These are phyloP conservation scores for Leptographium galeiforme DNA, from an alignment of 2,329 filamentous ascomycete genomes.

Conservation along the genomic window DNA sequence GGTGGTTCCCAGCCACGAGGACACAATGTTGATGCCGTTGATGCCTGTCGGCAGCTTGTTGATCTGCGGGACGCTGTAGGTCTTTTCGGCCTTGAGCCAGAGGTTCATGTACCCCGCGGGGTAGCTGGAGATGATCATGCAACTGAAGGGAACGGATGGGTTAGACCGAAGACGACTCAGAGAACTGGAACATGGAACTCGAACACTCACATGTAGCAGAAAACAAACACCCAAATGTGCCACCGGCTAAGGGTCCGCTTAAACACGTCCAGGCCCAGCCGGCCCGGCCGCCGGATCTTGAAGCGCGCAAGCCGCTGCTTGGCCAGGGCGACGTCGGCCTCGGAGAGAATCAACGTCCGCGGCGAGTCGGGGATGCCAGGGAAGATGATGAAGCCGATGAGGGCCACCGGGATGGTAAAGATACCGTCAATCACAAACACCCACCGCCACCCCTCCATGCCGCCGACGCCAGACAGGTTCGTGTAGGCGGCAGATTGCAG, in stretches of 20 bases:
- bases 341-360: neutral
- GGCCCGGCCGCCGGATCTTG: conserved; percentile 23
- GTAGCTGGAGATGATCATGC: conserved; percentile 31
- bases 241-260: conserved; percentile 31
- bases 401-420: conserved; percentile 40
- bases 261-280: conserved; percentile 27
- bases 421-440: conserved; percentile 41
- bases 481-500: conserved; percentile 40
- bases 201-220: conserved; percentile 30
- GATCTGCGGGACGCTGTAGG: conserved; percentile 32
- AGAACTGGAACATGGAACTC: neutral
- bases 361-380: conserved; percentile 25
- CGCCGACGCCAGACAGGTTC: conserved; percentile 34
- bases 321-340: neutral
- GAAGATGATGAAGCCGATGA: conserved; percentile 34
- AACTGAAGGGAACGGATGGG: conserved; percentile 12
- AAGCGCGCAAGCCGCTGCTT: conserved; percentile 19
- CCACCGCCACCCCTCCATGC: conserved; percentile 38
- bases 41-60: conserved; percentile 35
- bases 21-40: conserved; percentile 32
- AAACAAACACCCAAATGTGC: conserved; percentile 37
- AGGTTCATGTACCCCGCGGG: conserved; percentile 35
- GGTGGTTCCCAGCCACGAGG: conserved; percentile 34
- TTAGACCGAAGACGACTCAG: neutral
- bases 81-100: conserved; percentile 33